A percentile compares a stretch with the other conserved stretches of the same genome.
phyloP scores from a whole-genome alignment of 2,329 filamentous ascomycete genomes.

The Ceratocystis destructans region DNA sequence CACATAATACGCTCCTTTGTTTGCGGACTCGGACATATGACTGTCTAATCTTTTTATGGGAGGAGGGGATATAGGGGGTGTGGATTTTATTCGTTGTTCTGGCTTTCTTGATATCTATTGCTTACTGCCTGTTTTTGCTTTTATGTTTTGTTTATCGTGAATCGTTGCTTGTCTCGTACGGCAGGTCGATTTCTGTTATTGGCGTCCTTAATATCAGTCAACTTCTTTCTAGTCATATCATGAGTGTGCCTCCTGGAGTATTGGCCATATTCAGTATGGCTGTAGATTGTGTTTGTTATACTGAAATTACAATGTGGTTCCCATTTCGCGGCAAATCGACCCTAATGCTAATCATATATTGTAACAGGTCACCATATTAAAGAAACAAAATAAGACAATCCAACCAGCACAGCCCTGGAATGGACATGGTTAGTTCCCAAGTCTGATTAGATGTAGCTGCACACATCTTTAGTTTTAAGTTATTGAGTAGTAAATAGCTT shows the following conservation, averaged over 20 bases:
- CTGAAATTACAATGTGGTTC: not conserved
- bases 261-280: not conserved
- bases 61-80: not conserved
- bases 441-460: no score
- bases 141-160: not conserved
- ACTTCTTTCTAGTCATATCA: not conserved
- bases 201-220: not conserved
- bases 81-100: not conserved
- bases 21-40: not conserved
- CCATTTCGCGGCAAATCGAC: not conserved
- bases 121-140: not conserved
- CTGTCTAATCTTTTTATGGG: not conserved
- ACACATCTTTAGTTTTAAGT: not conserved
- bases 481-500: not conserved
- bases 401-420: no score
- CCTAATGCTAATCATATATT: no score
- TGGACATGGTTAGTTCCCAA: no score
- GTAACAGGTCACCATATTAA: not conserved
- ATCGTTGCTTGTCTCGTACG: not conserved
- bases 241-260: not conserved
- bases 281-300: not conserved
- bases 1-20: conserved; percentile 3
- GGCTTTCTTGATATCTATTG: conserved; percentile 10
- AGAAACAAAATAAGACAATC: not conserved
- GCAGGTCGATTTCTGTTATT: not conserved